Base-by-base conservation (phyloP, 495 filamentous ascomycete species). In the Chaetomium fimeti region DNA sequence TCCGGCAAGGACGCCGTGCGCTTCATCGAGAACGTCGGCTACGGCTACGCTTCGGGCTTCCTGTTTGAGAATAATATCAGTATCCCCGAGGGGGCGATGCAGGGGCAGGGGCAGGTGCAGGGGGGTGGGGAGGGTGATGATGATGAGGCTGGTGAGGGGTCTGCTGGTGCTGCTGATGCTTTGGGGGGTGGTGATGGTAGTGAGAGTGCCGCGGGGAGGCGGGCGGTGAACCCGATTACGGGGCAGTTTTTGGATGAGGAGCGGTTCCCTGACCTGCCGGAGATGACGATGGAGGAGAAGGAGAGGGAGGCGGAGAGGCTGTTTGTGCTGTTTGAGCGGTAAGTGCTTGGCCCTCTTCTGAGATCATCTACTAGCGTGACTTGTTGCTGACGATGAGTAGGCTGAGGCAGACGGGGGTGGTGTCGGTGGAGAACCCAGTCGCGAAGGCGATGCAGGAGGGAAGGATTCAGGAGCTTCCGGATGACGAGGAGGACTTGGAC, bases 311-410 rank as follows among this genome's bases (percentile, higher is more conserved):
- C 94, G 0, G 94, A 98, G 74, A 87, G 84, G 68, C 77, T 98
- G 0, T 97, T 98, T 77, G 91, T 98, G 16, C 80, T 98, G 18
- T 98, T 98, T 76, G 93, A 98, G 76, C 86, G 92, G 91, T 91
- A 78, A 67, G 76, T 43, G 13, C 70, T 57, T 38, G 18, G 27
- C 13, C 28, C 9, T 16, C 32, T 38, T 1, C 12, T 24, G 7
- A 5, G 8, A 0, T 5, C 13, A 2, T 53, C 48, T 49, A 8
- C 12, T 43, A 25, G 1, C 12, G 24, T 7, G 8, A 12, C 1
- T 6, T 15, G 6, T 53, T 56, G 28, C 63, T 72, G 38, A 72
- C 53, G n/a, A 54, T 22, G 18, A 22, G 27, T 15, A 96, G 92
- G 72, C 75, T 96, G 48, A 92, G 85, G 76, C 85, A 86, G 67